Evolutionary conservation across 495 filamentous ascomycete genomes (phyloP).

Genomic region (Bombardia bombarda): DNA sequence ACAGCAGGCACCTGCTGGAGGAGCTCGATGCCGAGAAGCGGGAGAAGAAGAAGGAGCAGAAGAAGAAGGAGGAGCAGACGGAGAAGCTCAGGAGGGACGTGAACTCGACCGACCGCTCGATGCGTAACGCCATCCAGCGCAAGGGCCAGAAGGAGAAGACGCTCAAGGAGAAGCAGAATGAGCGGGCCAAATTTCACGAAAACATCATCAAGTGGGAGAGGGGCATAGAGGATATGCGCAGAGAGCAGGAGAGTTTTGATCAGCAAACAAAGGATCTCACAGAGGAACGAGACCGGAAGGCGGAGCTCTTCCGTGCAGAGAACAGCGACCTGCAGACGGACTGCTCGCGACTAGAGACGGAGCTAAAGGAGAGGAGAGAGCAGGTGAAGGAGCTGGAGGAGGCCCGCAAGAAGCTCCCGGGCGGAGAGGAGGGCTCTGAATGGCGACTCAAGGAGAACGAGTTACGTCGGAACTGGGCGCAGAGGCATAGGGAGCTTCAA

Average conservation of each 20-base stretch:
- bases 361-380: conserved; percentile 42
- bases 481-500: conserved; percentile 34
- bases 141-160: conserved; percentile 73
- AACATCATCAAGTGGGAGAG: conserved; percentile 50
- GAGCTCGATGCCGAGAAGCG: conserved; percentile 67
- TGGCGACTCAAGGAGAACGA: conserved; percentile 40
- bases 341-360: conserved; percentile 34
- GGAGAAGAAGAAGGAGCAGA: conserved; percentile 62
- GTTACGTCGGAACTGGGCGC: conserved; percentile 37
- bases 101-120: conserved; percentile 68
- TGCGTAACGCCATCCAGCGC: conserved; percentile 73
- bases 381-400: conserved; percentile 46
- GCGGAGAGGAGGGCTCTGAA: conserved; percentile 46
- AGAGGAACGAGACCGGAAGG: conserved; percentile 31
- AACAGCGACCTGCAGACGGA: conserved; percentile 23
- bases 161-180: conserved; percentile 64
- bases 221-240: conserved; percentile 41
- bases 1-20: conserved; percentile 59
- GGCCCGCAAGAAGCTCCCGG: conserved; percentile 42
- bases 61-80: conserved; percentile 81
- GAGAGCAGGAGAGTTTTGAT: conserved; percentile 32
- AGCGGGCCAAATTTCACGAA: conserved; percentile 47
- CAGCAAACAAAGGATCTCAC: conserved; percentile 36
- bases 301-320: conserved; percentile 16
- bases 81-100: conserved; percentile 75